Percentiles rank a stretch among this genome's conserved stretches.
Evolutionary conservation across 2,329 filamentous ascomycete species (phyloP).

Genomic region (Fusarium clavum): DNA sequence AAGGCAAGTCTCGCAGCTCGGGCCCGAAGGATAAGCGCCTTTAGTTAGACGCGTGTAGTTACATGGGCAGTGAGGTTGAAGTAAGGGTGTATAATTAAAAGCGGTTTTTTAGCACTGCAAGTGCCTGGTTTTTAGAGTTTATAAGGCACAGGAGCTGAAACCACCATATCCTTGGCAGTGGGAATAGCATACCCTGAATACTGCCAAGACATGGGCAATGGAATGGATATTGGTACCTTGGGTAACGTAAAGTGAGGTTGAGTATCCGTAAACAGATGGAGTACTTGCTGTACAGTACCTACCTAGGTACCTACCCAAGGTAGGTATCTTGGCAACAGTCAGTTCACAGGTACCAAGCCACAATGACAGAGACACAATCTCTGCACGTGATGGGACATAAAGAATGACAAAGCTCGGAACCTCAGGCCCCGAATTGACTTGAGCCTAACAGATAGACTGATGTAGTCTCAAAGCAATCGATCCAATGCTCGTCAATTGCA

Average conservation of each 20-base stretch:
- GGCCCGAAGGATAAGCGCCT: slow-evolving; percentile 4
- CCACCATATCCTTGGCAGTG: slow-evolving; percentile 14
- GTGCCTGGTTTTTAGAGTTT: slow-evolving; percentile 2
- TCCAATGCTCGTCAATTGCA: slow-evolving; percentile 27
- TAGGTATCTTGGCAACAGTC: neutral
- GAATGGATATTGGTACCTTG: slow-evolving; percentile 25
- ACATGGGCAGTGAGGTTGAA: neutral
- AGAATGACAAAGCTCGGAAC: neutral
- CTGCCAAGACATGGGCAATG: slow-evolving; percentile 21
- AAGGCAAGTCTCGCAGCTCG: neutral
- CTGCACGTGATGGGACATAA: slow-evolving; percentile 15
- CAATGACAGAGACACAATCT: neutral
- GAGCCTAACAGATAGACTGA: neutral
- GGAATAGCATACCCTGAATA: neutral
- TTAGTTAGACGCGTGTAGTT: neutral
- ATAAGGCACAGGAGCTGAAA: slow-evolving; percentile 8
- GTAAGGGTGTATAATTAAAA: slow-evolving; percentile 7
- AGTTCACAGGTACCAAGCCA: neutral
- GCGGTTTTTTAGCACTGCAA: slow-evolving; percentile 6
- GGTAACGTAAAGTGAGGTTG: slow-evolving; percentile 4
- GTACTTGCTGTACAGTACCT: neutral
- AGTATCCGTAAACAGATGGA: neutral
- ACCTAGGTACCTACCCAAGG: neutral
- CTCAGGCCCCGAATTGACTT: neutral
- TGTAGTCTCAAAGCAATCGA: neutral